phyloP scores from a whole-genome alignment of 352 stramenopile genomes.

The Phytophthora crassamura region DNA sequence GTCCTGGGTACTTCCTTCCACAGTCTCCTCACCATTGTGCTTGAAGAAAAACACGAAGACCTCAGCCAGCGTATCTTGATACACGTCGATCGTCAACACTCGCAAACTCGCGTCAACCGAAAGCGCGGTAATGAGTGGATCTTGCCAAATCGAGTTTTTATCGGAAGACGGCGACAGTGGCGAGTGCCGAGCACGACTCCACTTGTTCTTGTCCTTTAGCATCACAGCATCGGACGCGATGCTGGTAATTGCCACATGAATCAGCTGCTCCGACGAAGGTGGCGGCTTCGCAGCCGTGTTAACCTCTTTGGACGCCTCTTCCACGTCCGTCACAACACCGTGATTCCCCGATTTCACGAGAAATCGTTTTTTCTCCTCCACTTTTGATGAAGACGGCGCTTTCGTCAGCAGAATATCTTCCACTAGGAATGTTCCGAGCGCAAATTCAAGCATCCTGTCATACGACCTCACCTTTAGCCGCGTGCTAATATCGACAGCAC shows the following conservation, averaged over 20 bases:
- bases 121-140: slow-evolving; percentile 68
- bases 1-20: slow-evolving; percentile 8
- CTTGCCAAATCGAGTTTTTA: slow-evolving; percentile 74
- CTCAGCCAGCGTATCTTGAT: slow-evolving; percentile 79
- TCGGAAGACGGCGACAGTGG: slow-evolving; percentile 37
- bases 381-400: slow-evolving; percentile 25
- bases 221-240: slow-evolving; percentile 69
- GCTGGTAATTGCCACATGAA: slow-evolving; percentile 77
- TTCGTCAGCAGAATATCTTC: slow-evolving; percentile 69
- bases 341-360: slow-evolving; percentile 72
- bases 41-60: slow-evolving; percentile 84
- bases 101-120: slow-evolving; percentile 76
- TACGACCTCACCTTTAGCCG: slow-evolving; percentile 70
- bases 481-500: slow-evolving; percentile 66
- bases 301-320: slow-evolving; percentile 22
- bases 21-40: slow-evolving; percentile 36
- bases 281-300: slow-evolving; percentile 17
- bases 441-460: slow-evolving; percentile 75
- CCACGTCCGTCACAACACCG: slow-evolving; percentile 27
- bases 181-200: slow-evolving; percentile 52
- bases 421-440: slow-evolving; percentile 72
- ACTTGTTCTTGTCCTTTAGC: slow-evolving; percentile 58
- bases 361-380: slow-evolving; percentile 53
- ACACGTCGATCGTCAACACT: slow-evolving; percentile 77
- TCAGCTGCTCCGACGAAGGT: slow-evolving; percentile 55